Base-by-base conservation (phyloP, 345 rosid species). In the Jatropha curcas region DNA sequence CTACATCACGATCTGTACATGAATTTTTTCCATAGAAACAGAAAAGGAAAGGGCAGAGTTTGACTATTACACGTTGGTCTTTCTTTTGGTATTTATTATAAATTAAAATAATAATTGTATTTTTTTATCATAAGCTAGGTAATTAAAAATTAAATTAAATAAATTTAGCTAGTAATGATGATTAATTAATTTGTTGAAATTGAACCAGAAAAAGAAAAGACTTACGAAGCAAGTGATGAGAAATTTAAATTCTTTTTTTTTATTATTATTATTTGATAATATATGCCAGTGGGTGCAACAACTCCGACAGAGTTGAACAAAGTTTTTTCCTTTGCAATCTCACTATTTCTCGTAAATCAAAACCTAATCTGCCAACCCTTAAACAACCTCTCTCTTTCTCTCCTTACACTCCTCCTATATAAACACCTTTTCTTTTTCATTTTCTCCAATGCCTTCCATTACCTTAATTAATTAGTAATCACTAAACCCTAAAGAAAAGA, bases 301-400 rank as follows among this genome's bases (percentile, higher is more conserved):
- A 89, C 90, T 85, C 31, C 17, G 1, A 30, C 24, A 67, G 82
- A 72, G 81, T 81, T 82, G 81, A 82, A 65, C 84, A 12, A 73
- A 82, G 74, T 65, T 31, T 33, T 69, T 46, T 65, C 67, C 46
- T 41, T n/a, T 8, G 28, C 20, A 65, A 43, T 64, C 65, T 39
- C 56, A 60, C 78, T 73, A 61, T 59, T 68, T 73, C 5, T 70
- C 73, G n/a, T 60, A 67, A 80, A 82, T 82, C 77, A 80, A 85
- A 87, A 89, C 89, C 93, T 86, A 87, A 89, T 82, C 83, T 70
- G 85, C 90, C 89, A 79, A 86, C 88, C 88, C 71, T 52, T 17
- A 76, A 81, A 68, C 73, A 56, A 77, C 80, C 75, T n/a, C n/a
- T n/a, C 31, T 61, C 45, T 65, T 35, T 57, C 52, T 37, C 77